Evolutionary conservation across 306 rosid genomes (phyloP).

Genomic region (Castanea mollissima): DNA sequence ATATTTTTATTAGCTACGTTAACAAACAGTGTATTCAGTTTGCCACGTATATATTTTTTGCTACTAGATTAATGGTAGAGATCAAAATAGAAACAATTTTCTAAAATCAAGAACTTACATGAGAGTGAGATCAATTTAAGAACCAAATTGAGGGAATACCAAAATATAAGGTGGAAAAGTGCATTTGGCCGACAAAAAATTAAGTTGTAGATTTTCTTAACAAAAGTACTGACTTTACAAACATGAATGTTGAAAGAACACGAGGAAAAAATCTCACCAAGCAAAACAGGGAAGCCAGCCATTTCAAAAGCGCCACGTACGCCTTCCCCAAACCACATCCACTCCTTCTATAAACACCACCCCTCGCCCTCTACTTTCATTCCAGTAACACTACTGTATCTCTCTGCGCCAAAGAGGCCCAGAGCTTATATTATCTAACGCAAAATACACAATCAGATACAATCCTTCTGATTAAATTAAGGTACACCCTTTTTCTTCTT

Average conservation of each 20-base stretch:
- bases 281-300: conserved; percentile 26
- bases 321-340: conserved; percentile 56
- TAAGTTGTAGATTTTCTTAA: too few relatives aligned
- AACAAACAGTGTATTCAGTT: too few relatives aligned
- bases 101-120: too few relatives aligned
- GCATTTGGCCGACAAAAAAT: not conserved
- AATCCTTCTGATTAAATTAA: not conserved
- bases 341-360: conserved; percentile 27
- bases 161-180: too few relatives aligned
- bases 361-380: not conserved
- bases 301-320: conserved; percentile 58
- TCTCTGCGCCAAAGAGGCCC: conserved; percentile 15
- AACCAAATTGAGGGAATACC: too few relatives aligned
- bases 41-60: too few relatives aligned
- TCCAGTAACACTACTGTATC: not conserved
- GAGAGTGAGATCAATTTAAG: too few relatives aligned
- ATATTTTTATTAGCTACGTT: too few relatives aligned
- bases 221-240: not conserved
- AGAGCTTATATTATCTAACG: conserved; percentile 7
- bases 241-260: not conserved
- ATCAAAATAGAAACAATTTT: too few relatives aligned
- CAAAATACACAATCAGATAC: not conserved
- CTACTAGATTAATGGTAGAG: too few relatives aligned
- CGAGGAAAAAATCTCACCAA: conserved; percentile 10
- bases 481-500: conserved; percentile 30